Percentiles rank a stretch among this genome's conserved stretches.
These are phyloP conservation scores for Mycosarcoma maydis DNA, from an alignment of 1,284 basidiomycete species.

Conservation along the genomic window DNA sequence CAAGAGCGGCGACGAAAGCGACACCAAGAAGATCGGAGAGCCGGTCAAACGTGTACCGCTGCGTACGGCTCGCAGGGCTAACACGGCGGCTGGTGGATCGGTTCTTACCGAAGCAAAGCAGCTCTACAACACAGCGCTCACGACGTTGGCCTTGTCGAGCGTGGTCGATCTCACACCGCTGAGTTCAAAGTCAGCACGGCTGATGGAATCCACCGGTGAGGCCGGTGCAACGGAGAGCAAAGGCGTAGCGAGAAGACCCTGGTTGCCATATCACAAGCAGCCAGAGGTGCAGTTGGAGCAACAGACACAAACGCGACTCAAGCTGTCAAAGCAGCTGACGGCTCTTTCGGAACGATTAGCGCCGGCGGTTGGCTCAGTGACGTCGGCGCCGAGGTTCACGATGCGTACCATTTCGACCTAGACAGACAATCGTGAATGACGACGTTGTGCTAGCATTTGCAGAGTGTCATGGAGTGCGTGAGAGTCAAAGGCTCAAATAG, in stretches of 20 bases:
- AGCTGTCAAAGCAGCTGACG: constrained; percentile 18
- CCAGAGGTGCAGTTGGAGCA: constrained; percentile 27
- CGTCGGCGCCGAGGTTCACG: background rate
- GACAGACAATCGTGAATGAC: background rate
- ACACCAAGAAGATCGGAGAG: constrained; percentile 31
- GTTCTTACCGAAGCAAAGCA: constrained; percentile 16
- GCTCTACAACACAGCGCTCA: constrained; percentile 16
- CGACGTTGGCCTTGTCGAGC: constrained; percentile 37
- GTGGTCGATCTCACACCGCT: constrained; percentile 52
- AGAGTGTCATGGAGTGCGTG: too few species aligned
- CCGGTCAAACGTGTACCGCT: constrained; percentile 17
- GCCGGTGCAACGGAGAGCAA: too few species aligned
- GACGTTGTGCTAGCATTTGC: too few species aligned
- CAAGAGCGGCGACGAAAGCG: constrained; percentile 34
- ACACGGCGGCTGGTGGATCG: background rate
- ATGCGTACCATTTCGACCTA: constrained; percentile 9
- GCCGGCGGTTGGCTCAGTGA: background rate
- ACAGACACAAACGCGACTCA: constrained; percentile 13
- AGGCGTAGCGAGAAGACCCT: constrained; percentile 10
- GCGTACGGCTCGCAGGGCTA: background rate
- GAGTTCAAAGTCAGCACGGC: background rate
- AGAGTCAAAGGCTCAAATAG: too few species aligned
- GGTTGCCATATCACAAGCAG: constrained; percentile 41
- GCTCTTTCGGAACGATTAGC: constrained; percentile 14
- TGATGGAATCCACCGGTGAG: background rate